A percentile compares a stretch with the other conserved stretches of the same genome.
These are phyloP conservation scores for Penicillium sp. DNA, from an alignment of 2,329 filamentous ascomycete species.

Conservation along the genomic window DNA sequence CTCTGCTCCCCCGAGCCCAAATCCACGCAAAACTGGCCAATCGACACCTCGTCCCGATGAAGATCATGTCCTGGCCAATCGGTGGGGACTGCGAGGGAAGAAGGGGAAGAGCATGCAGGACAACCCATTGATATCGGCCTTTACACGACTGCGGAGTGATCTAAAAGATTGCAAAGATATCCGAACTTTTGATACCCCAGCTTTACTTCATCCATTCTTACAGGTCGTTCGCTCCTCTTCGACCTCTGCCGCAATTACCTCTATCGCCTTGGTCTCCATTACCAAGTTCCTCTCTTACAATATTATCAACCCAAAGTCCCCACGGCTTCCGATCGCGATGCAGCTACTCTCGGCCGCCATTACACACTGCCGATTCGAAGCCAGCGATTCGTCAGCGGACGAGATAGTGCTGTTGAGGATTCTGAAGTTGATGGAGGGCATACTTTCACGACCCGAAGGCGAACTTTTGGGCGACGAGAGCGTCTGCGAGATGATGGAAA, in stretches of 20 bases:
- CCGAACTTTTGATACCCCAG: conserved; percentile 79
- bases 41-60: conserved; percentile 33
- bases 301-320: conserved; percentile 78
- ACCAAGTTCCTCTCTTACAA: conserved; percentile 97
- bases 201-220: conserved; percentile 87
- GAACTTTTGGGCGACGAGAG: conserved; percentile 96
- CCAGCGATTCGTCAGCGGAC: conserved; percentile 89
- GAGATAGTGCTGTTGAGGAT: conserved; percentile 95
- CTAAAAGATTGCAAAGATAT: conserved; percentile 89
- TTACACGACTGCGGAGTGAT: conserved; percentile 84
- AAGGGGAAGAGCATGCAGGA: conserved; percentile 97
- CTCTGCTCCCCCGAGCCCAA: conserved; percentile 40
- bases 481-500: conserved; percentile 99
- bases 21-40: conserved; percentile 28
- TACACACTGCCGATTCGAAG: conserved; percentile 96
- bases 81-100: conserved; percentile 92
- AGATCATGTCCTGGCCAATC: conserved; percentile 61
- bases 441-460: conserved; percentile 90
- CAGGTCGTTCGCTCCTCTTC: conserved; percentile 96
- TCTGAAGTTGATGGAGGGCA: conserved; percentile 95
- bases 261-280: conserved; percentile 85
- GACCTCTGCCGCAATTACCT: conserved; percentile 93
- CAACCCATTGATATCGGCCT: conserved; percentile 92
- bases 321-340: conserved; percentile 88
- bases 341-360: conserved; percentile 91